A percentile compares a stretch with the other conserved stretches of the same genome.
Conservation (phyloP, 768 basidiomycete genomes). For the Steccherinum ochraceum region DNA sequence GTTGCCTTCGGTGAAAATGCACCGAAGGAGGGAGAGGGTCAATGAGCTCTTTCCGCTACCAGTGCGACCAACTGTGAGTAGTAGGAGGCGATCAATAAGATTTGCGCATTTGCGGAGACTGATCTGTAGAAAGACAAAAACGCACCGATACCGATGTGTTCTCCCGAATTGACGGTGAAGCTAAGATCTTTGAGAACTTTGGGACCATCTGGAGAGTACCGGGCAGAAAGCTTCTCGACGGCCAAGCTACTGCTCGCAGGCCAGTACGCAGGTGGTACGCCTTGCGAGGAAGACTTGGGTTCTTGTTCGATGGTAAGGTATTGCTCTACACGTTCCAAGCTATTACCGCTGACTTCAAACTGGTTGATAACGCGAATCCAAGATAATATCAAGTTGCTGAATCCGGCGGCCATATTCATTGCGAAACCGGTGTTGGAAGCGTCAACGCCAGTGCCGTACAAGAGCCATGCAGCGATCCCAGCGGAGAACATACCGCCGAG, state of each 20-base stretch:
- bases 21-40: slow-evolving; percentile 47
- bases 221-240: slow-evolving; percentile 46
- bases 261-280: slow-evolving; percentile 60
- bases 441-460: slow-evolving; percentile 36
- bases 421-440: slow-evolving; percentile 35
- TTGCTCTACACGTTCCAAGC: slow-evolving; percentile 45
- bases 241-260: slow-evolving; percentile 49
- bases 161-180: slow-evolving; percentile 47
- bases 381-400: slow-evolving; percentile 49
- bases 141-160: slow-evolving; percentile 50
- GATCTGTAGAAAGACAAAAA: background rate
- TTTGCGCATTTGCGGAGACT: slow-evolving; percentile 2
- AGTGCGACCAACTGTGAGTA: slow-evolving; percentile 46
- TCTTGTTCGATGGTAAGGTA: slow-evolving; percentile 57
- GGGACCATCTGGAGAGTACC: slow-evolving; percentile 48
- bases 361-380: slow-evolving; percentile 39
- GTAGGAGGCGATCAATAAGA: no score
- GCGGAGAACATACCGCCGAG: slow-evolving; percentile 47
- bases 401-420: slow-evolving; percentile 43
- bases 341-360: slow-evolving; percentile 39
- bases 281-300: slow-evolving; percentile 29
- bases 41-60: slow-evolving; percentile 52
- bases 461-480: slow-evolving; percentile 44
- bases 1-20: slow-evolving; percentile 46
- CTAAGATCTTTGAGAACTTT: slow-evolving; percentile 47